Base-by-base conservation (phyloP, 192 early-diverging fungal genomes). In the Diversispora epigaea region DNA sequence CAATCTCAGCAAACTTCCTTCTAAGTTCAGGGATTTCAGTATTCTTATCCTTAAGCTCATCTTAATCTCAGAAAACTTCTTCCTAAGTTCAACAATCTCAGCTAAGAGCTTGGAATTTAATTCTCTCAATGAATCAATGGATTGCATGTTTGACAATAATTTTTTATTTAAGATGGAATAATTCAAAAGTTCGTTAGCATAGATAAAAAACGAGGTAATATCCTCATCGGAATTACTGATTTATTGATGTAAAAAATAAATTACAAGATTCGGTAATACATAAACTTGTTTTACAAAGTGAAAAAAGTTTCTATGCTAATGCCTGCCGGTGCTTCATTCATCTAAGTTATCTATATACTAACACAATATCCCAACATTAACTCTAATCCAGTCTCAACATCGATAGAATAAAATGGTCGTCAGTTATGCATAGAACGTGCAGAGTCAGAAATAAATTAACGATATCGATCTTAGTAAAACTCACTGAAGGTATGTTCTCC, bases 201-300 rank as follows among this genome's bases (percentile, higher is more conserved):
- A 39, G 47, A 68, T 68, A 68, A 68, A 68, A 68, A 67, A 67
- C 58, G 65, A 25, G 41, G 19, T n/a, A 68, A 50, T 68, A 10
- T 68, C 47, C 10, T 19, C 1, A 68, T 47, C 25, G 19, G 47
- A 67, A 49, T 50, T 68, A 52, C 21, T 68, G 47, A 68, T 68
- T 68, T 68, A 68, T 68, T 68, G 66, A 68, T 68, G 45, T 68
- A 68, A 68, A 68, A 68, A 66, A 66, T 45, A 67, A 67, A 17
- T 45, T 32, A 67, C 60, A 40, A 62, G 60, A 62, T 62, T 62
- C 60, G 39, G 60, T 62, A 40, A 62, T 52, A 52, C 50, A 52
- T 52, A 52, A 52, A 52, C 50, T 62, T 62, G 60, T 43, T 62
- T 62, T 62, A 62, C 3, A 62, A 62, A 1, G 7, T 62, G 39